These are phyloP conservation scores for Halophytophthora batemanensis DNA, from an alignment of 352 stramenopile genomes.

Conservation along the genomic window DNA sequence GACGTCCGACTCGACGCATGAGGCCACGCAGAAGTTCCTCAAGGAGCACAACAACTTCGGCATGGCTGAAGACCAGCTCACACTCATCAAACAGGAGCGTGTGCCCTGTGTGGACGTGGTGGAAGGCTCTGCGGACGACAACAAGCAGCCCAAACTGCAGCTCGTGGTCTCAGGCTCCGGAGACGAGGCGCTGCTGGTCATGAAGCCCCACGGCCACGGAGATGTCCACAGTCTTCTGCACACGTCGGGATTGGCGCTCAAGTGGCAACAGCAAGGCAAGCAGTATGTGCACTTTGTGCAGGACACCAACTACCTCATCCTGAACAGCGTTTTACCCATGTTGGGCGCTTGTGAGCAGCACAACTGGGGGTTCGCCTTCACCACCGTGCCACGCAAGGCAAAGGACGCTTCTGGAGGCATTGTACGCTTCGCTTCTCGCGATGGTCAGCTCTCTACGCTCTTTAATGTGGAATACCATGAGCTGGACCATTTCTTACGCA, in stretches of 20 bases:
- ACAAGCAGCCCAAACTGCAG: slow-evolving; percentile 64
- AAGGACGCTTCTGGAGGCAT: slow-evolving; percentile 86
- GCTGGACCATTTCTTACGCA: slow-evolving; percentile 63
- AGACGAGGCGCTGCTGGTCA: slow-evolving; percentile 53
- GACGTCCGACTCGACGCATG: slow-evolving; percentile 96
- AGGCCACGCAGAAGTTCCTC: slow-evolving; percentile 88
- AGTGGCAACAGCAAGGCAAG: slow-evolving; percentile 79
- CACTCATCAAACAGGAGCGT: slow-evolving; percentile 97
- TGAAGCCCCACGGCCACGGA: slow-evolving; percentile 98
- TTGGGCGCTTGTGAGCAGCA: slow-evolving; percentile 86
- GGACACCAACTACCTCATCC: slow-evolving; percentile 96
- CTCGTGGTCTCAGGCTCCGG: slow-evolving; percentile 46
- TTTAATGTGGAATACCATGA: slow-evolving; percentile 82
- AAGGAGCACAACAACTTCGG: slow-evolving; percentile 92
- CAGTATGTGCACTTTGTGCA: slow-evolving; percentile 95
- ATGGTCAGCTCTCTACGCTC: slow-evolving; percentile 29
- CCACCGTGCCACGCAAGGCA: slow-evolving; percentile 91
- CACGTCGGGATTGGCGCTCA: slow-evolving; percentile 55
- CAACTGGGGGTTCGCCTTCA: slow-evolving; percentile 91
- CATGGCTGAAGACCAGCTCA: slow-evolving; percentile 89
- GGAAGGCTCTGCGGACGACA: slow-evolving; percentile 10
- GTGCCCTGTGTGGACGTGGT: slow-evolving; percentile 83
- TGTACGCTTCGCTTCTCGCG: slow-evolving; percentile 44
- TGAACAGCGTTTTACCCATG: slow-evolving; percentile 88
- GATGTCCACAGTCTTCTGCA: slow-evolving; percentile 96